Base-by-base conservation (phyloP, 73 alveolate genomes). In the Paramecium sonneborni region DNA sequence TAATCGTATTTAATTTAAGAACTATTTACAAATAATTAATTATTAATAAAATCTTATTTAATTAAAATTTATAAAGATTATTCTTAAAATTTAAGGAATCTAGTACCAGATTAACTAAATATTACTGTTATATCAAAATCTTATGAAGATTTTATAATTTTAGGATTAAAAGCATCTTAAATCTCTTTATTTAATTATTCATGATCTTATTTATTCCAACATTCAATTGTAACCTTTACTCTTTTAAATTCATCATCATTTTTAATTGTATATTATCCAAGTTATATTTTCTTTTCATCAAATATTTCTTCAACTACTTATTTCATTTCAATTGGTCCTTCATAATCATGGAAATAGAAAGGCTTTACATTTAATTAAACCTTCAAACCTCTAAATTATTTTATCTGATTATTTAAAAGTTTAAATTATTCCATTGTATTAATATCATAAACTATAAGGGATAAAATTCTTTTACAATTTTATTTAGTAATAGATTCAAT, bases 251-350 rank as follows among this genome's bases (percentile, higher is more conserved):
- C 82, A 9, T 24, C 37, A 23, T 58, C 82, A 58, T 14, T 32
- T 58, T 39, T 8, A 28, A 58, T 24, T 20, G 44, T 58, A 32
- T 58, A 58, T 58, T 58, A 58, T 7, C 82, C 82, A 32, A 26
- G 48, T 32, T 24, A n/a, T 6, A 70, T 7, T 2, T 70, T 32
- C 30, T 70, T 70, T 76, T 44, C 89, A 38, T 44, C 72, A 41
- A 76, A 76, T 0, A 70, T 35, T 32, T 76, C 89, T 43, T 76
- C 43, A n/a, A 76, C 39, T 21, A 76, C 20, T 76, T 76, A 39
- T 39, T 76, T 76, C 89, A 76, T 76, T 24, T 76, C 89, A 21
- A 76, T 76, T 0, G 89, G 52, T 41, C 89, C 89, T 41, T 76
- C 89, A 41, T 38, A 76, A n/a, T 76, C 70, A 76, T 76, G 89